Evolutionary conservation across 116 monocot species (phyloP).

Genomic region (Zostera marina): DNA sequence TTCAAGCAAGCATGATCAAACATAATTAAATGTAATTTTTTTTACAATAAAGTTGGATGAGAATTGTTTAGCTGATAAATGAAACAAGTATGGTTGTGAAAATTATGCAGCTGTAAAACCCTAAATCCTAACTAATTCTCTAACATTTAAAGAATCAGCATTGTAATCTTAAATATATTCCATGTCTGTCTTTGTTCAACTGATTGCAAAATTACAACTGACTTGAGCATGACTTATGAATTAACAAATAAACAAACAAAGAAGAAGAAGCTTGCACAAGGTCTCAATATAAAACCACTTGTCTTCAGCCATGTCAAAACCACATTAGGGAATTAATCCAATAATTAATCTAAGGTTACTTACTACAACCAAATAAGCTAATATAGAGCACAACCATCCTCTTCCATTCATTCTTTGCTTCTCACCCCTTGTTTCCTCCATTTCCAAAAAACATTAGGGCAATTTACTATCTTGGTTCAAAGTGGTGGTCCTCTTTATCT

Average conservation of each 20-base stretch:
- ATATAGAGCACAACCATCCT: conserved; percentile 4
- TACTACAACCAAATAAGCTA: conserved; percentile 2
- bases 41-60: too few species aligned
- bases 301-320: conserved; percentile 8
- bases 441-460: neutral
- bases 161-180: neutral
- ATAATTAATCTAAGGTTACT: conserved; percentile 8
- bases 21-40: neutral
- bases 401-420: neutral
- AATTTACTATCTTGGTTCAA: conserved; percentile 1
- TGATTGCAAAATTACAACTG: neutral
- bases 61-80: neutral
- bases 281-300: conserved; percentile 2
- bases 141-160: neutral
- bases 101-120: neutral
- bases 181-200: neutral
- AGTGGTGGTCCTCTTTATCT: neutral
- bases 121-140: too few species aligned
- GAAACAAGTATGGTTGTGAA: neutral
- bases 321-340: conserved; percentile 4
- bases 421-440: neutral
- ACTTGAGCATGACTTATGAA: neutral
- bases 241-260: conserved; percentile 2
- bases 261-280: neutral
- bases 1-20: neutral